phyloP scores from a whole-genome alignment of 2,329 filamentous ascomycete species.

The Aspergillus pseudoterreus region DNA sequence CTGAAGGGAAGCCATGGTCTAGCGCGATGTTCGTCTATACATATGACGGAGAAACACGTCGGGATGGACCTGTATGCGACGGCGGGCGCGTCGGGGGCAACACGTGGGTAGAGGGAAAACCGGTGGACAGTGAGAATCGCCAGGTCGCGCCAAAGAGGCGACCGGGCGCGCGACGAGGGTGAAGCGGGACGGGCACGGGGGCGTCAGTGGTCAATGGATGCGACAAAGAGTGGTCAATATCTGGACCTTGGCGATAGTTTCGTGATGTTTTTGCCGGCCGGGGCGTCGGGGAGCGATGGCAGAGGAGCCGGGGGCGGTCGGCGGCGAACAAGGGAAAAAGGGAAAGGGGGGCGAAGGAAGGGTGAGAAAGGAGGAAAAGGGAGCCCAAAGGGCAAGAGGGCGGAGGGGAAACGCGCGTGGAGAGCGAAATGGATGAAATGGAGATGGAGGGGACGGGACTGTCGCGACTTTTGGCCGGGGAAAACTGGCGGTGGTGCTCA shows the following conservation, averaged over 20 bases:
- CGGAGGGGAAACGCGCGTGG: constrained; percentile 31
- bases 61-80: constrained; percentile 18
- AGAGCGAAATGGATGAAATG: constrained; percentile 33
- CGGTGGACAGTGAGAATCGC: constrained; percentile 6
- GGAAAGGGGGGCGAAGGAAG: constrained; percentile 13
- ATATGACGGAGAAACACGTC: constrained; percentile 23
- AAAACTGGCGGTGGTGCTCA: constrained; percentile 37
- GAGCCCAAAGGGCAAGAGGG: constrained; percentile 19
- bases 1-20: constrained; percentile 77
- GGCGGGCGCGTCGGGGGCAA: constrained; percentile 16
- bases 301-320: constrained; percentile 17
- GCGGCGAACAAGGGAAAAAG: constrained; percentile 18
- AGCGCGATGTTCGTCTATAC: constrained; percentile 27
- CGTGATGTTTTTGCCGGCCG: constrained; percentile 25
- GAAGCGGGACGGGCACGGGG: constrained; percentile 17
- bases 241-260: constrained; percentile 32
- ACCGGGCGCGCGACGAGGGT: constrained; percentile 17
- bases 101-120: constrained; percentile 16
- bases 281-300: constrained; percentile 9
- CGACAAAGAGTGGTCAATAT: constrained; percentile 21
- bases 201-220: constrained; percentile 21
- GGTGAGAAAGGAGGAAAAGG: constrained; percentile 15
- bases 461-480: constrained; percentile 37
- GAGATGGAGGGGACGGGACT: constrained; percentile 36
- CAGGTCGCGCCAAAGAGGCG: constrained; percentile 22